phyloP scores from a whole-genome alignment of 2,329 filamentous ascomycete genomes.

The Cytospora leucostoma region DNA sequence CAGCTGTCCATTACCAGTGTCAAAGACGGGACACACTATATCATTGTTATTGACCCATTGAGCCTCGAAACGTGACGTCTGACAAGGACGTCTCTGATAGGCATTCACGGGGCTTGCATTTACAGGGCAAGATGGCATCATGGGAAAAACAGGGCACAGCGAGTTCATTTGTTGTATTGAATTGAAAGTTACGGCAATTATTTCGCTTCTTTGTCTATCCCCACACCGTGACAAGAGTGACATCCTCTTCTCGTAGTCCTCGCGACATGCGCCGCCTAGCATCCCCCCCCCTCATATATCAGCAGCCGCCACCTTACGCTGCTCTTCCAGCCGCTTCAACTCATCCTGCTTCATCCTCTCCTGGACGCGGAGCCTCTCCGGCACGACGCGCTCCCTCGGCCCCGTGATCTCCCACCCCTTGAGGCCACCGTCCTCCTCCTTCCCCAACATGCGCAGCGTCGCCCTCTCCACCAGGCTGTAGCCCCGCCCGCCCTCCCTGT shows the following conservation, averaged over 20 bases:
- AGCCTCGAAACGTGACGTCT: neutral
- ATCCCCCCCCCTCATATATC: slow-evolving; percentile 4
- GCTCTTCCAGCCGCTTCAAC: slow-evolving; percentile 45
- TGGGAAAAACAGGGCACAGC: neutral
- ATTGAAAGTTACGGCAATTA: neutral
- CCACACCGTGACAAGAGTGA: neutral
- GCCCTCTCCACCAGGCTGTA: slow-evolving; percentile 60
- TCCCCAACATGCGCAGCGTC: slow-evolving; percentile 52
- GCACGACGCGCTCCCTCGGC: slow-evolving; percentile 52
- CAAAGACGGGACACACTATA: neutral
- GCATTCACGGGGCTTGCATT: slow-evolving; percentile 12
- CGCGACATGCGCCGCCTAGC: neutral
- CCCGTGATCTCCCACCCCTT: slow-evolving; percentile 54
- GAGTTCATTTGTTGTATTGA: neutral
- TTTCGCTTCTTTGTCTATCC: neutral
- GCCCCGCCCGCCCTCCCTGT: slow-evolving; percentile 43
- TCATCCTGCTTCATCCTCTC: slow-evolving; percentile 54
- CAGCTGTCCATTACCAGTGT: neutral
- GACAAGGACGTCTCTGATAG: neutral
- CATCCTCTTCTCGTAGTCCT: neutral
- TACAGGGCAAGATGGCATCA: slow-evolving; percentile 17
- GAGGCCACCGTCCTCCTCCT: slow-evolving; percentile 43
- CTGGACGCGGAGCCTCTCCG: slow-evolving; percentile 49
- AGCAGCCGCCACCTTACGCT: slow-evolving; percentile 5
- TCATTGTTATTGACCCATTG: neutral